phyloP scores from a whole-genome alignment of 2,329 filamentous ascomycete species.

The Talaromyces piceae region DNA sequence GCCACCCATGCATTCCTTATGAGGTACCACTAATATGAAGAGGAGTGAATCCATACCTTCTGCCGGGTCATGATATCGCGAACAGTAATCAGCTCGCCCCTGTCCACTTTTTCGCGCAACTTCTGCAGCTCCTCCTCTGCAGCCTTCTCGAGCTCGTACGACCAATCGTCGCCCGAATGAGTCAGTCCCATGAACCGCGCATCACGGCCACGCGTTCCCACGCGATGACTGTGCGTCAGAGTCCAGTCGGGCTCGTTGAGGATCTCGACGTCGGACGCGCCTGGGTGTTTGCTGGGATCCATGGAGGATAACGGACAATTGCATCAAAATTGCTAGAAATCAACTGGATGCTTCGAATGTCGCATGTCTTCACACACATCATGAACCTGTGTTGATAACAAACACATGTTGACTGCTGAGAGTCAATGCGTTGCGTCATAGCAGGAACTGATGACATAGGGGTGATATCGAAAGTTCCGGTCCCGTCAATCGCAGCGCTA shows the following conservation, averaged over 20 bases:
- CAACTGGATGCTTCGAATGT: no score
- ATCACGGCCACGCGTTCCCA: not conserved
- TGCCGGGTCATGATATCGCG: slow-evolving; percentile 2
- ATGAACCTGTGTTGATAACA: no score
- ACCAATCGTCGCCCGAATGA: not conserved
- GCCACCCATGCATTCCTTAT: not conserved
- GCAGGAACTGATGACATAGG: not conserved
- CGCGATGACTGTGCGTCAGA: not conserved
- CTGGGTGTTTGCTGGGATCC: not conserved
- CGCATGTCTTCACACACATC: no score
- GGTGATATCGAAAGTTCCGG: not conserved
- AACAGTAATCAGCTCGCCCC: not conserved
- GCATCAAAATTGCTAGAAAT: no score
- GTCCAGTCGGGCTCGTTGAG: slow-evolving; percentile 5
- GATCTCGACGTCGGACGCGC: slow-evolving; percentile 1
- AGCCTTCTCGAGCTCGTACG: not conserved
- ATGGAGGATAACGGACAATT: not conserved
- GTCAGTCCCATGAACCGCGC: not conserved
- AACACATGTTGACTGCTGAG: no score
- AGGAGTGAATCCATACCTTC: not conserved
- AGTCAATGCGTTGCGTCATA: not conserved
- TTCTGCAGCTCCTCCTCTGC: not conserved
- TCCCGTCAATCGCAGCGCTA: not conserved
- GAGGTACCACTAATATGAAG: not conserved
- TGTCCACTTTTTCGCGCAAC: not conserved